Base-by-base conservation (phyloP, 139 green algal species). In the Chlamydomonas incerta region DNA sequence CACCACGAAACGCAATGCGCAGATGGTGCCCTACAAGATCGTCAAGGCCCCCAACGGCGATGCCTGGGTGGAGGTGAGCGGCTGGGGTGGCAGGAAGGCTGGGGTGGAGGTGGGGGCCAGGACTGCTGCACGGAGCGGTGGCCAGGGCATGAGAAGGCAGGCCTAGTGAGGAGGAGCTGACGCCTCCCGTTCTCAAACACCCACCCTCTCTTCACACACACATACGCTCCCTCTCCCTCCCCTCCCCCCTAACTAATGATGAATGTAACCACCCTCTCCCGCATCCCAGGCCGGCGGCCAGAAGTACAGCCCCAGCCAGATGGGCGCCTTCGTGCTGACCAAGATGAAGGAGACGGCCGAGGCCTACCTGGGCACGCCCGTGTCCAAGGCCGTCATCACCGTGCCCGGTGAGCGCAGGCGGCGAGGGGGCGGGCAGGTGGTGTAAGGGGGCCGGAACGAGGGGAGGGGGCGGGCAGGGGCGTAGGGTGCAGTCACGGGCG, bases 331-430 rank as follows among this genome's bases (percentile, higher is more conserved):
- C 75, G 90, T 95, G 34, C 90, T 99, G 52, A 95, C 89, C 34
- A 99, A 99, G 91, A 99, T 99, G 97, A 99, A 98, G 91, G 96
- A 99, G 85, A 99, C 96, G 31, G 97, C 97, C 87, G 98, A 99
- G 93, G 89, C 95, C 0, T 99, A 98, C 91, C 90, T 99, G 52
- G 98, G 97, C 14, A 88, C 96, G 47, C 65, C 86, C 23, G 95
- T 99, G 13, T 90, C 72, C 82, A 95, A 98, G 90, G 98, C 98
- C 3, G 98, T 99, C 26, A 91, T 99, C 80, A 99, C 98, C 3
- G 98, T 99, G 58, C 98, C 98, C 5, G 91, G 90, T 93, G 55
- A 50, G 85, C 47, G 10, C 13, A 15, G 31, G 52, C n/a, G 21
- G 24, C 3, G 62, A 3, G 2, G 62, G 26, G 14, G 26, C 11